Base-by-base conservation (phyloP, 495 filamentous ascomycete species). In the Penicillium goetzii region DNA sequence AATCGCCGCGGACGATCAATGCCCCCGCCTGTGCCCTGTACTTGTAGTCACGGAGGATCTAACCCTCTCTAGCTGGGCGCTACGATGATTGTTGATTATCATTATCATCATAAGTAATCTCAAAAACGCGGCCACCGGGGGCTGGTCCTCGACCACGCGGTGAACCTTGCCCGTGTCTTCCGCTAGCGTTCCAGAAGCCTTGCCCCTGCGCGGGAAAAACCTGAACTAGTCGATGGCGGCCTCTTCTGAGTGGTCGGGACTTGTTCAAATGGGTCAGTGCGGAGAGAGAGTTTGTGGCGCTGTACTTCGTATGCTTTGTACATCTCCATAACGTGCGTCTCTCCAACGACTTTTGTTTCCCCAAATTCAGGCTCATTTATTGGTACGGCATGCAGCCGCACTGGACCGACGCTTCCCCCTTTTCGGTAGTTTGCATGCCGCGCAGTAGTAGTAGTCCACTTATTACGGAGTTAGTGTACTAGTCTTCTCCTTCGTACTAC, bases 121-220 rank as follows among this genome's bases (percentile, higher is more conserved):
- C n/a, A 17, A 55, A 34, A n/a, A 5, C n/a, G 38, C 19, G 30
- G 32, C 30, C 30, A 38, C 30, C 4, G 9, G 1, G 52, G 21
- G 12, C 19, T 33, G n/a, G 38, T 40, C 23, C 26, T 33, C 50
- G 25, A 17, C 17, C 55, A 38, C 60, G 57, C 59, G 58, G 54
- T 40, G 34, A 61, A 61, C 50, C 30, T 34, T 57, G 40, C 38
- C 58, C 54, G 62, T 59, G 55, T 62, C 56, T 68, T 60, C 58
- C 57, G 36, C 60, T 70, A 62, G 54, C 52, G 59, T 66, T 66
- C 64, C 64, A 68, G 59, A 67, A 72, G 53, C 25, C 32, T 43
- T 50, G 38, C 67, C 68, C 68, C 68, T 70, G 64, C 62, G 62
- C 52, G 28, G 12, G 34, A 28, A 47, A 28, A 21, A 30, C 26